These are phyloP conservation scores for Aureobasidium sp. DNA, from an alignment of 2,329 filamentous ascomycete species.

Conservation along the genomic window DNA sequence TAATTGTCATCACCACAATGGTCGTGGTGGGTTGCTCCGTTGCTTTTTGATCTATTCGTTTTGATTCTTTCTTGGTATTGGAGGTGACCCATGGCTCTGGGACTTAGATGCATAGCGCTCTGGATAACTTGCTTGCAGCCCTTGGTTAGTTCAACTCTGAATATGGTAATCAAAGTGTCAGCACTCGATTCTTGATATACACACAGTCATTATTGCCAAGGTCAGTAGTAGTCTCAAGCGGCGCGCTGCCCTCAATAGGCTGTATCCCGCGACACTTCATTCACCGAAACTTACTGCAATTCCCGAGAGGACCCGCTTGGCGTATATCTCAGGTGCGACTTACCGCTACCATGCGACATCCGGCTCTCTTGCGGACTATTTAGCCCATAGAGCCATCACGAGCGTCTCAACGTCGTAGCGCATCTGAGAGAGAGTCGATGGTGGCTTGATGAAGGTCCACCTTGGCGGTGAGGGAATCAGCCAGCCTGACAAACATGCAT, in stretches of 20 bases:
- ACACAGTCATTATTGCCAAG: not conserved
- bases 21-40: not conserved
- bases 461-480: not conserved
- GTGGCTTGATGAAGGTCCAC: not conserved
- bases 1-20: slow-evolving; percentile 2
- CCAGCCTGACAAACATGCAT: not conserved
- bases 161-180: not conserved
- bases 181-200: not conserved
- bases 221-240: not conserved
- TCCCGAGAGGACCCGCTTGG: not conserved
- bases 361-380: not conserved
- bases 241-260: not conserved
- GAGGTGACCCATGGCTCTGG: not conserved
- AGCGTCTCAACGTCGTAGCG: not conserved
- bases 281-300: not conserved
- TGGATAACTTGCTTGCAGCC: slow-evolving; percentile 9
- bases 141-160: not conserved
- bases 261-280: not conserved
- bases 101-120: not conserved
- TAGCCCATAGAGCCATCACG: not conserved
- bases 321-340: not conserved
- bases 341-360: not conserved
- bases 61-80: not conserved
- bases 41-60: slow-evolving; percentile 3
- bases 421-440: not conserved